phyloP scores from a whole-genome alignment of 2,329 filamentous ascomycete species.

The Aspergillus oerlinghausenensis region DNA sequence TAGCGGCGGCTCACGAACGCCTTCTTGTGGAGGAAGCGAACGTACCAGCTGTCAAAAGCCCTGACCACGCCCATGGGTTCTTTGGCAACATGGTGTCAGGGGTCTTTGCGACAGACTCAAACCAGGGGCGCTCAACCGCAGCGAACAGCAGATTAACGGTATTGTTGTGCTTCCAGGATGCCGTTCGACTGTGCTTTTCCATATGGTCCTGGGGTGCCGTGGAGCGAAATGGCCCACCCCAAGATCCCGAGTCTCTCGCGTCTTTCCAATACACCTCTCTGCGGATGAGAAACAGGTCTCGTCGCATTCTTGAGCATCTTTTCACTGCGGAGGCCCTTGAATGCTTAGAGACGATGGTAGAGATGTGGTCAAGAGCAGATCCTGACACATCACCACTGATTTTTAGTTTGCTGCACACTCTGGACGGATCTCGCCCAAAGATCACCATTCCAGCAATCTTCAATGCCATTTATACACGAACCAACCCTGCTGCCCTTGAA shows the following conservation, averaged over 20 bases:
- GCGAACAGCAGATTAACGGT: conserved; percentile 92
- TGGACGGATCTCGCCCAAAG: conserved; percentile 86
- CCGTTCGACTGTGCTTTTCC: conserved; percentile 81
- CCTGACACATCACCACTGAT: conserved; percentile 58
- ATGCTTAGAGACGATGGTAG: conserved; percentile 85
- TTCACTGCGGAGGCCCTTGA: conserved; percentile 90
- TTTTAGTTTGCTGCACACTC: conserved; percentile 80
- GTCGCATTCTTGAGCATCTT: conserved; percentile 84
- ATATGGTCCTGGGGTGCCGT: conserved; percentile 91
- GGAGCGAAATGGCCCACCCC: conserved; percentile 38
- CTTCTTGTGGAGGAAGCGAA: conserved; percentile 71
- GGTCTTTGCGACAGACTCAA: conserved; percentile 75
- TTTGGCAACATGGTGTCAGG: conserved; percentile 94
- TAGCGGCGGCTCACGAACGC: conserved; percentile 81
- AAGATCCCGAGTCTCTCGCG: conserved; percentile 65
- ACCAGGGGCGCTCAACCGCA: conserved; percentile 73
- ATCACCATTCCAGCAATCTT: conserved; percentile 91
- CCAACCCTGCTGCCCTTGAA: conserved; percentile 76
- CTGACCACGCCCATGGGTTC: conserved; percentile 79
- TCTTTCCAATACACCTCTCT: conserved; percentile 89
- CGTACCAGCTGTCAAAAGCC: conserved; percentile 65
- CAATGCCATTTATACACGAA: conserved; percentile 92
- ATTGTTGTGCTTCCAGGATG: conserved; percentile 92
- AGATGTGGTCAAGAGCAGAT: conserved; percentile 65
- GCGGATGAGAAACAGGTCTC: conserved; percentile 82